A percentile compares a stretch with the other conserved stretches of the same genome.
Evolutionary conservation across 306 rosid genomes (phyloP).

Genomic region (Carpinus fangiana): DNA sequence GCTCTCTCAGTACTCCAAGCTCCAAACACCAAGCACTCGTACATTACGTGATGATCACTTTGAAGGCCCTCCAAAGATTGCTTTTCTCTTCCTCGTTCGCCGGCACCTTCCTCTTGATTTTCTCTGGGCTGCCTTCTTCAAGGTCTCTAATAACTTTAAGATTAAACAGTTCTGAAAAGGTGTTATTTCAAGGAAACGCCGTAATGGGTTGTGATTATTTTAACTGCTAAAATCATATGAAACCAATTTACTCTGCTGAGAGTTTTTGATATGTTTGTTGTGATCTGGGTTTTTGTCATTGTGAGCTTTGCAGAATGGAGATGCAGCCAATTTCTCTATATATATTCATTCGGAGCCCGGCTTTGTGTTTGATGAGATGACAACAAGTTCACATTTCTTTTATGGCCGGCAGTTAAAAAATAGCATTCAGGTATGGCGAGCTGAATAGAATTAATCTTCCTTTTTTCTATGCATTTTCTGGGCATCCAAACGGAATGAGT

Average conservation of each 20-base stretch:
- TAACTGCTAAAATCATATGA: neutral
- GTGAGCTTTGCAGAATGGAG: constrained; percentile 10
- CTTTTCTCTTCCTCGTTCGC: constrained; percentile 21
- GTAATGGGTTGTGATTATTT: neutral
- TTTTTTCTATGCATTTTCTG: neutral
- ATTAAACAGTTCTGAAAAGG: neutral
- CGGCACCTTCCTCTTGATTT: constrained; percentile 31
- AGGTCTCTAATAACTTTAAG: constrained; percentile 2
- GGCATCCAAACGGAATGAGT: neutral
- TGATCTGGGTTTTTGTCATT: neutral
- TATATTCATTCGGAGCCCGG: constrained; percentile 47
- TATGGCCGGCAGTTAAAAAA: constrained; percentile 42
- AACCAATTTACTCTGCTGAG: neutral
- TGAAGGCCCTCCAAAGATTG: constrained; percentile 30
- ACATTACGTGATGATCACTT: neutral
- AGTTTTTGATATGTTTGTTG: neutral
- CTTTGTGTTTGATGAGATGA: constrained; percentile 41
- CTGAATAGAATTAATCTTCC: no score
- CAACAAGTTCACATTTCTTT: constrained; percentile 41
- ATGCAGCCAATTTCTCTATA: constrained; percentile 26
- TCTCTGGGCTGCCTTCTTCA: constrained; percentile 29
- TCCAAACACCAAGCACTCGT: constrained; percentile 11
- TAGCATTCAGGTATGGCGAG: constrained; percentile 34
- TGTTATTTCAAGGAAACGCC: neutral
- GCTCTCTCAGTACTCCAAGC: constrained; percentile 21